phyloP scores from a whole-genome alignment of 2,329 filamentous ascomycete species.

The Cryphonectria carpinicola region DNA sequence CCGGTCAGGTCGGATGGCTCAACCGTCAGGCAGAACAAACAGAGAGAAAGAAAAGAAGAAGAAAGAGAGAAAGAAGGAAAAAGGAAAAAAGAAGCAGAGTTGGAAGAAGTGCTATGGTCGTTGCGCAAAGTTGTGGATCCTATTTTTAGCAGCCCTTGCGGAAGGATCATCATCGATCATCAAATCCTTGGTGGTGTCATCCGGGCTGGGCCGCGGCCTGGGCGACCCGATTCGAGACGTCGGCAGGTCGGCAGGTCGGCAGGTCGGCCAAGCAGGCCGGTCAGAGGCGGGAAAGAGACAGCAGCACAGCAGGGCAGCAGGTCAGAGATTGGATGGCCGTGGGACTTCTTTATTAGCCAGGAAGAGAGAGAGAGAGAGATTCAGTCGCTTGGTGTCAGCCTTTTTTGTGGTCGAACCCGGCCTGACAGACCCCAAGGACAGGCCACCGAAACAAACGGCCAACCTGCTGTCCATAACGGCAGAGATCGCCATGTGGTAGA shows the following conservation, averaged over 20 bases:
- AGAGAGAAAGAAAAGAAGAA: not conserved
- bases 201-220: slow-evolving; percentile 1
- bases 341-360: not conserved
- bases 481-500: not conserved
- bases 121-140: not conserved
- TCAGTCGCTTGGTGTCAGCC: not conserved
- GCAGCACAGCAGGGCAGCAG: not conserved
- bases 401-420: not conserved
- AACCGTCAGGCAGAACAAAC: not conserved
- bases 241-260: not conserved
- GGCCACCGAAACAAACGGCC: slow-evolving; percentile 10
- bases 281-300: not conserved
- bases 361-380: too few relatives aligned
- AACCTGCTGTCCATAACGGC: slow-evolving; percentile 6
- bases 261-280: not conserved
- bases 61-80: not conserved
- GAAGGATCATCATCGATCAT: not conserved
- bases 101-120: not conserved
- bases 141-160: not conserved
- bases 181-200: not conserved
- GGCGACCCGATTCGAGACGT: not conserved
- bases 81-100: not conserved
- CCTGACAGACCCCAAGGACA: slow-evolving; percentile 6
- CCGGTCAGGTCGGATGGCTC: not conserved
- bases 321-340: not conserved